phyloP scores from a whole-genome alignment of 192 early-diverging fungal genomes.

The Mortierella antarctica region DNA sequence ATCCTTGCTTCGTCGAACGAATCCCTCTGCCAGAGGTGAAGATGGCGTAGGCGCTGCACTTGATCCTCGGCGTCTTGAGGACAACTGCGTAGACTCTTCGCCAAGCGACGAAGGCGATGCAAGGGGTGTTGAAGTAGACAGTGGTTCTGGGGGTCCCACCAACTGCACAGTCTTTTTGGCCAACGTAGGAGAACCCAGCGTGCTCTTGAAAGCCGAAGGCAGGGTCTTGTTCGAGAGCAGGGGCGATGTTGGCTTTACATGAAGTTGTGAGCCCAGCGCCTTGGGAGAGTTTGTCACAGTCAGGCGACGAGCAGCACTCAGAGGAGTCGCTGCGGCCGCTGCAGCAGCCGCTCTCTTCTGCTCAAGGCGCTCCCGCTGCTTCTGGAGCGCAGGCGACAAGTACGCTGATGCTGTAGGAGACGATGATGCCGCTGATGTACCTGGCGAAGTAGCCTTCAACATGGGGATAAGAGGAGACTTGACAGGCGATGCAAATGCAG shows the following conservation, averaged over 20 bases:
- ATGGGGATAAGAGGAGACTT: conserved; percentile 9
- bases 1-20: conserved; percentile 38
- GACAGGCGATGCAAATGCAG: conserved; percentile 14
- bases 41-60: conserved; percentile 5
- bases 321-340: not conserved
- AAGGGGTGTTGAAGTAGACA: not conserved
- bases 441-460: not conserved
- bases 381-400: conserved; percentile 37
- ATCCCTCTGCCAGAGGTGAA: conserved; percentile 6
- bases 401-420: conserved; percentile 15
- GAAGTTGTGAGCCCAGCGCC: not conserved
- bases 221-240: conserved; percentile 1
- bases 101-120: not conserved
- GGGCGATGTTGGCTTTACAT: conserved; percentile 6
- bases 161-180: conserved; percentile 6
- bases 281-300: not conserved
- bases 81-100: conserved; percentile 10
- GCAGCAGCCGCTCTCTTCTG: conserved; percentile 24
- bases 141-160: not conserved
- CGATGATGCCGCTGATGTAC: not conserved
- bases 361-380: conserved; percentile 40
- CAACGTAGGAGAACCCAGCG: not conserved
- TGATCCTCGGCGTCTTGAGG: conserved; percentile 13
- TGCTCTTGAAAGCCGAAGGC: conserved; percentile 14
- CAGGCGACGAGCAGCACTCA: conserved; percentile 7